These are phyloP conservation scores for Herpotrichia juniperi DNA, from an alignment of 2,329 filamentous ascomycete species.

Conservation along the genomic window DNA sequence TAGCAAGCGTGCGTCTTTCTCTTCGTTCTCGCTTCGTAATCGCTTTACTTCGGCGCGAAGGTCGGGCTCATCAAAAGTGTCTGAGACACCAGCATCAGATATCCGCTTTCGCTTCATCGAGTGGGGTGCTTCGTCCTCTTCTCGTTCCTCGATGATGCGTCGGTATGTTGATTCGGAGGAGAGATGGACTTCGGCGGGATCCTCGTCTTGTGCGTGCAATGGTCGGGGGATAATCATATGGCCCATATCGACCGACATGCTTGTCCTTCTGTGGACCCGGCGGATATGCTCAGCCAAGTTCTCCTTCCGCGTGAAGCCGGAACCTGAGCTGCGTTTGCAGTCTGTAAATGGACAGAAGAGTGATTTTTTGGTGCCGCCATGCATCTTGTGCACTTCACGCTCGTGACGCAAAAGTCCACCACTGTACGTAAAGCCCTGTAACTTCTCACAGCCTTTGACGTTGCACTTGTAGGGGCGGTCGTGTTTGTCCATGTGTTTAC, in stretches of 20 bases:
- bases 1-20: conserved; percentile 46
- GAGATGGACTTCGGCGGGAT: conserved; percentile 24
- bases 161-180: conserved; percentile 32
- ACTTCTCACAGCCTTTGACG: conserved; percentile 83
- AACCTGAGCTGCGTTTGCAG: conserved; percentile 87
- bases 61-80: conserved; percentile 32
- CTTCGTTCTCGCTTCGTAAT: conserved; percentile 48
- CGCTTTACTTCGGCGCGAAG: conserved; percentile 49
- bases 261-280: conserved; percentile 70
- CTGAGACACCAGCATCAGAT: conserved; percentile 29
- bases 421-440: conserved; percentile 93
- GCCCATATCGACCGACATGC: conserved; percentile 43
- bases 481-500: conserved; percentile 99
- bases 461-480: conserved; percentile 89
- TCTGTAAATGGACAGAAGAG: conserved; percentile 84
- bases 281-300: conserved; percentile 93
- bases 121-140: conserved; percentile 29
- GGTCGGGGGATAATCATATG: conserved; percentile 34
- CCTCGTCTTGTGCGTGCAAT: conserved; percentile 24
- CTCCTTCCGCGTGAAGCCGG: conserved; percentile 90
- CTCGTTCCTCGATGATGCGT: conserved; percentile 26
- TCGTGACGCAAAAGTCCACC: conserved; percentile 89
- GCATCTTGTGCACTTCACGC: conserved; percentile 90
- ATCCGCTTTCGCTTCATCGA: conserved; percentile 41
- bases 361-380: conserved; percentile 85